These are phyloP conservation scores for Oldenlandia corymbosa DNA, from an alignment of 257 asterid species.

Conservation along the genomic window DNA sequence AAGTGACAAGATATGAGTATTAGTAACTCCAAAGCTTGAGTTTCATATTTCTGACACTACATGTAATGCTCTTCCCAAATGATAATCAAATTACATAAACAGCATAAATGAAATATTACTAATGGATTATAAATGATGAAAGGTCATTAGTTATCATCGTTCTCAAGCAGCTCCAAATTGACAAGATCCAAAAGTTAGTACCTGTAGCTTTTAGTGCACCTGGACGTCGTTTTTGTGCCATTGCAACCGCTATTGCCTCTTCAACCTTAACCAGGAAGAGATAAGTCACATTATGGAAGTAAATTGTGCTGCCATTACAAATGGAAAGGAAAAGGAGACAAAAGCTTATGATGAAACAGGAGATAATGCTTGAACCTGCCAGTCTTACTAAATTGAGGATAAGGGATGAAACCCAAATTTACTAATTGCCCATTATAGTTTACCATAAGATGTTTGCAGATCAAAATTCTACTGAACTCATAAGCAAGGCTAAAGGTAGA, in stretches of 20 bases:
- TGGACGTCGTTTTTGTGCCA: slow-evolving; percentile 77
- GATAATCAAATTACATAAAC: background rate
- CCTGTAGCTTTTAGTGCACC: slow-evolving; percentile 42
- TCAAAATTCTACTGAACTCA: background rate
- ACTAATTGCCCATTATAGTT: no score
- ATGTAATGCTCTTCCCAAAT: background rate
- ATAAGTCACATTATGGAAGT: slow-evolving; percentile 7
- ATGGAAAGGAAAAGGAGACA: background rate
- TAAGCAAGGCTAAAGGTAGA: background rate
- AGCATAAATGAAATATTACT: background rate
- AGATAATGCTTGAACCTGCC: background rate
- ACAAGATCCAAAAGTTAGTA: slow-evolving; percentile 11
- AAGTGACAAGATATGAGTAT: background rate
- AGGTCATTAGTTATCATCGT: background rate
- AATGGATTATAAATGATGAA: background rate
- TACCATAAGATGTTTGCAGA: background rate
- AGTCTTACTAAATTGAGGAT: background rate
- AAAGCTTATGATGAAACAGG: background rate
- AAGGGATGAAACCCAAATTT: background rate
- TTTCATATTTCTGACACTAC: no score
- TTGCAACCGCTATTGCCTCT: slow-evolving; percentile 78
- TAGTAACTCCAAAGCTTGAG: background rate
- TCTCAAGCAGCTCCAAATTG: background rate
- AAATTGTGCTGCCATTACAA: background rate
- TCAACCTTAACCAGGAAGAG: slow-evolving; percentile 51